A percentile compares a stretch with the other conserved stretches of the same genome.
Conservation (phyloP, 768 basidiomycete genomes). For the Auriscalpium microsporum region DNA sequence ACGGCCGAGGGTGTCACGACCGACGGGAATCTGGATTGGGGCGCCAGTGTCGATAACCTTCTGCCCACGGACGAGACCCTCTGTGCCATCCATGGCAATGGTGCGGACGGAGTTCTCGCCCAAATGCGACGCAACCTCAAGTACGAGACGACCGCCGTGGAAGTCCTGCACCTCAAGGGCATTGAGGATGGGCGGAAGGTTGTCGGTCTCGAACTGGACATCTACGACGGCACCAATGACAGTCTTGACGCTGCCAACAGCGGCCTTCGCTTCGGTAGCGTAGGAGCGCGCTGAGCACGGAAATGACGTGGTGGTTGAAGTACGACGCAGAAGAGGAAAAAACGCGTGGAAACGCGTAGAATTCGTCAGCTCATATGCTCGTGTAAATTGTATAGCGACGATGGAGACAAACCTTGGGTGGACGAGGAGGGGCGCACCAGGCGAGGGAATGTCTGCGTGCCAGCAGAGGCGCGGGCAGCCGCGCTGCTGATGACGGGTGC, state of each 20-base stretch:
- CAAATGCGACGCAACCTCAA: constrained; percentile 96
- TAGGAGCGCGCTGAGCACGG: constrained; percentile 65
- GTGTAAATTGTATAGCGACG: background rate
- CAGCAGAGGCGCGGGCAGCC: constrained; percentile 36
- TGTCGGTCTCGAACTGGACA: constrained; percentile 93
- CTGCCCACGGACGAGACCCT: constrained; percentile 98
- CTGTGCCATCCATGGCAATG: constrained; percentile 99
- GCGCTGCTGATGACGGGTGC: constrained; percentile 47
- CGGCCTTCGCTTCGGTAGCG: constrained; percentile 78
- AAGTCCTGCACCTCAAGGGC: constrained; percentile 97
- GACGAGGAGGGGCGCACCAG: constrained; percentile 40
- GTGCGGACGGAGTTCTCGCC: constrained; percentile 99
- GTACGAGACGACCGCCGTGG: constrained; percentile 92
- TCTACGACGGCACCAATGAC: constrained; percentile 99
- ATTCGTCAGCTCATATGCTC: background rate
- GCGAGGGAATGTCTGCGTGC: constrained; percentile 40
- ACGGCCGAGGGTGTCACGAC: constrained; percentile 87
- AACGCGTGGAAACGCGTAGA: constrained; percentile 1
- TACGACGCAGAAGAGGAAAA: constrained; percentile 13
- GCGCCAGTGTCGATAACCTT: constrained; percentile 95
- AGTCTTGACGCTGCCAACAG: constrained; percentile 83
- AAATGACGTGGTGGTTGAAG: constrained; percentile 18
- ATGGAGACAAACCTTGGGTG: constrained; percentile 40
- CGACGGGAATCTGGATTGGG: constrained; percentile 96
- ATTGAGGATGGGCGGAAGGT: constrained; percentile 96